Conservation (phyloP, 2,329 filamentous ascomycete genomes). For the Dothideomycetidae sp. region DNA sequence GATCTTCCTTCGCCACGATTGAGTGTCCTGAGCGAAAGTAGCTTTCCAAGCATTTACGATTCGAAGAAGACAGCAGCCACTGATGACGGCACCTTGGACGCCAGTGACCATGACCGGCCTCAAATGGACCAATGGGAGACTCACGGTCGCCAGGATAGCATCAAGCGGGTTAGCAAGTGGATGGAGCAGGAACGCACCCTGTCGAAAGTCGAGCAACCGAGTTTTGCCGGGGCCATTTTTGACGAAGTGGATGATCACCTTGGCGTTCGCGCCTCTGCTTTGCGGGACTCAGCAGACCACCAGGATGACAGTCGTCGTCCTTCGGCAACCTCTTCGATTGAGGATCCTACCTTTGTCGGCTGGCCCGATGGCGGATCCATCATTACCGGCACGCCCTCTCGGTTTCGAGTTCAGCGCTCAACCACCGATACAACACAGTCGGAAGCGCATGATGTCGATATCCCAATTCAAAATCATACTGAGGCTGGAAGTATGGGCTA, state of each 20-base stretch:
- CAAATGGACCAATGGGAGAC: neutral
- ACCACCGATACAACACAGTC: neutral
- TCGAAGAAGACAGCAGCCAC: constrained; percentile 14
- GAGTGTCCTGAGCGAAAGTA: constrained; percentile 25
- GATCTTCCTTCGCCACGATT: constrained; percentile 21
- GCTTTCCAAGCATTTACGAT: constrained; percentile 25
- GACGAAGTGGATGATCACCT: neutral
- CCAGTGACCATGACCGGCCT: neutral
- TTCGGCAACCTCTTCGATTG: constrained; percentile 8
- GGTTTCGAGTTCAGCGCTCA: constrained; percentile 14
- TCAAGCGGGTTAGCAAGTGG: constrained; percentile 24
- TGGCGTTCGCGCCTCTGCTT: neutral
- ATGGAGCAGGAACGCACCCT: constrained; percentile 16
- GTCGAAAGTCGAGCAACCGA: neutral
- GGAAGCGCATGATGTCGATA: too few species aligned
- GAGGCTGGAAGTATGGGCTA: neutral
- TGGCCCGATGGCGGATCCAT: constrained; percentile 24
- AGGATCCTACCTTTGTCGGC: constrained; percentile 16
- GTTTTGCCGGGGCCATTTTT: neutral
- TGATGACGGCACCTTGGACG: neutral
- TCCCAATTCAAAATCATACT: neutral
- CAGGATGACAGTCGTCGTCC: neutral
- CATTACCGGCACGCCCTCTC: constrained; percentile 22
- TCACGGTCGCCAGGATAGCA: constrained; percentile 20
- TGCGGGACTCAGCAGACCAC: neutral